Conservation (phyloP, 768 basidiomycete genomes). For the Lentinula boryana region DNA sequence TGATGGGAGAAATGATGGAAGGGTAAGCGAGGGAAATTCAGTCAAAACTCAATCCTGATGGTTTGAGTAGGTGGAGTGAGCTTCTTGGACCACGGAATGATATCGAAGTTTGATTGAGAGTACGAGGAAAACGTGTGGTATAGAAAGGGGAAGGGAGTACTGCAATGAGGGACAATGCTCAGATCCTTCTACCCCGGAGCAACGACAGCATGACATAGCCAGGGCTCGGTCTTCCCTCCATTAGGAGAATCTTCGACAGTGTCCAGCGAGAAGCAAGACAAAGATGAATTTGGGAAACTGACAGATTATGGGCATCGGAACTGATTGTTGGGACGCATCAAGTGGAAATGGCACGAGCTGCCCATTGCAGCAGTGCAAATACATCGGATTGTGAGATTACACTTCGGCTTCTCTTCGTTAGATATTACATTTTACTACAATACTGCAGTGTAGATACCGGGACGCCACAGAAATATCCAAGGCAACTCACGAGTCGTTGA, state of each 20-base stretch:
- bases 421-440: not conserved
- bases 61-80: not conserved
- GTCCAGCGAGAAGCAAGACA: not conserved
- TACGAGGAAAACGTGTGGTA: not conserved
- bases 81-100: not conserved
- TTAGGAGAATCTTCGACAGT: not conserved
- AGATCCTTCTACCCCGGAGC: not conserved
- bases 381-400: not conserved
- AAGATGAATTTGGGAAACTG: not conserved
- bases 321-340: not conserved
- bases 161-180: not conserved
- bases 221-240: not conserved
- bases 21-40: not conserved
- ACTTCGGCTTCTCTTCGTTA: not conserved
- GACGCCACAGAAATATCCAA: not conserved
- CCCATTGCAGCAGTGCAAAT: not conserved
- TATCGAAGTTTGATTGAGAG: constrained; percentile 5
- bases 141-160: not conserved
- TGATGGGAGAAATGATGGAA: constrained; percentile 6
- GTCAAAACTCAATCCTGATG: not conserved
- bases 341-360: too few species aligned
- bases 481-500: not conserved
- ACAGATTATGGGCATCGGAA: not conserved
- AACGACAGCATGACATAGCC: not conserved
- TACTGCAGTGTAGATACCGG: not conserved